Percentiles rank a stretch among this genome's conserved stretches.
Evolutionary conservation across 140 eudicot genomes (phyloP).

Genomic region (Erigeron philadelphicus): DNA sequence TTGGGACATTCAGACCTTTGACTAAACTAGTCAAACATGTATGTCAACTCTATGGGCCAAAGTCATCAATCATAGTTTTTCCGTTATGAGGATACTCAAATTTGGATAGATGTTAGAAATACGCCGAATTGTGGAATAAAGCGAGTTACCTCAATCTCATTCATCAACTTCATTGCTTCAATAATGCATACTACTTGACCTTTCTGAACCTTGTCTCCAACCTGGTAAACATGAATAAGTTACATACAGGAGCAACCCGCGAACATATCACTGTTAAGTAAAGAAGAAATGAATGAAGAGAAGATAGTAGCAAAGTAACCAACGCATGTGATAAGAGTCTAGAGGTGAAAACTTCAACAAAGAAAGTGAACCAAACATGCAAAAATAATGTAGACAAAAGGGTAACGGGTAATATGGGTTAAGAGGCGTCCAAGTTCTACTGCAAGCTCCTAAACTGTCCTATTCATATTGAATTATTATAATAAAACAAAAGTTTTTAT

Average conservation of each 20-base stretch:
- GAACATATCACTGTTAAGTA: background rate
- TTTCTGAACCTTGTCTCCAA: conserved; percentile 55
- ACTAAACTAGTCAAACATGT: conserved; percentile 1
- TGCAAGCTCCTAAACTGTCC: background rate
- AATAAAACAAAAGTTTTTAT: background rate
- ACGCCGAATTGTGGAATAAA: conserved; percentile 6
- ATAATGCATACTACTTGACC: conserved; percentile 58
- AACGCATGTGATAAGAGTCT: background rate
- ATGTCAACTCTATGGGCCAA: background rate
- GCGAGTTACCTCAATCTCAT: conserved; percentile 46
- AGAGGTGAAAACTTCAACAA: background rate
- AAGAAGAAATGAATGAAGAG: background rate
- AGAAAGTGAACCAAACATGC: no score
- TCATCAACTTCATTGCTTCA: conserved; percentile 66
- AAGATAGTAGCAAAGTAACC: background rate
- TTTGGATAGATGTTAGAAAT: background rate
- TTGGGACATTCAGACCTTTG: background rate
- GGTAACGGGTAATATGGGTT: background rate
- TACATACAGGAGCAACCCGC: background rate
- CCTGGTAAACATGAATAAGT: conserved; percentile 25
- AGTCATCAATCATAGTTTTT: background rate
- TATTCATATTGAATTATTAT: background rate
- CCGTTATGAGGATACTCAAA: background rate
- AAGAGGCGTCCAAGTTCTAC: background rate
- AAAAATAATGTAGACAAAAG: background rate